Base-by-base conservation (phyloP, 345 rosid genomes). In the Anacardium occidentale region DNA sequence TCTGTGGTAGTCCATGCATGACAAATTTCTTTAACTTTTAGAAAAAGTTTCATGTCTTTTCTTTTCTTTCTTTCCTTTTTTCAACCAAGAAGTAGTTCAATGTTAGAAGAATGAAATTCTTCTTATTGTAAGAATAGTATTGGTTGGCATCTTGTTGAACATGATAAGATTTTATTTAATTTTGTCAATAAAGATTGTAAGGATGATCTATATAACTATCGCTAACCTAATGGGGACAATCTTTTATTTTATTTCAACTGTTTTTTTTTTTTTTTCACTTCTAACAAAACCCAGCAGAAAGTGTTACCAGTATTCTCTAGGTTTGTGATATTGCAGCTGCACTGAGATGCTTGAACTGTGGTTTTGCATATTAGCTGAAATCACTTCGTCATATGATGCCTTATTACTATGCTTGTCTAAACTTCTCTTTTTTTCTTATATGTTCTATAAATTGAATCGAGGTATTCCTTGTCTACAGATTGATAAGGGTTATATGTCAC, bases 401-500 rank as follows among this genome's bases (percentile, higher is more conserved):
- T 50, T 32, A 37, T 20, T 61, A 71, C 62, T 32, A 50, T 61
- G 67, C 58, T 29, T 52, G 47, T 51, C 20, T 13, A 61, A 7
- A 9, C 60, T 58, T 59, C n/a, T 29, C 9, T 53, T 37, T 48
- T 32, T 32, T 54, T 13, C 61, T 71, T 9, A 60, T 24, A 15
- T 37, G 40, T 64, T 74, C 73, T 48, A 60, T 9, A 14, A 14
- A 32, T 61, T 42, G 62, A 12, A 53, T 53, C n/a, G 42, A 11
- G 63, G 63, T 68, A 5, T 69, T 66, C 48, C 32, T 71, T 83
- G 61, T 81, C 45, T 42, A 62, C 86, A 90, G 97, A 73, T 92
- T 79, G 95, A 94, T 77, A 88, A 88, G 88, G 98, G 97, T 53
- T 89, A 85, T 66, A 89, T 89, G 87, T 90, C 90, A 0, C 86